Conservation (phyloP, 257 asterid species). For the Rauvolfia tetraphylla region DNA sequence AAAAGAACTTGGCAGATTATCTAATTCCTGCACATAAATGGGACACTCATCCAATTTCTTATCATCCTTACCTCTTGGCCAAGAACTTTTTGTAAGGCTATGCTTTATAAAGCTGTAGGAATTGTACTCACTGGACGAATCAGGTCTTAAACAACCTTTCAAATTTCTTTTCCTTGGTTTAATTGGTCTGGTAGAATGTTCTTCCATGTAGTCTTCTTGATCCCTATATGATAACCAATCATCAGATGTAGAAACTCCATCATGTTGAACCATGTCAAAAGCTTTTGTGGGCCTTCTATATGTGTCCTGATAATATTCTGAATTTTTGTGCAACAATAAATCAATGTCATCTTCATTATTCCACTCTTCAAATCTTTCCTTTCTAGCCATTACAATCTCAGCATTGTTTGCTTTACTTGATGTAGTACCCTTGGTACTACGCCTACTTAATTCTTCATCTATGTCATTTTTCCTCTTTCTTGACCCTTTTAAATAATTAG, state of each 20-base stretch:
- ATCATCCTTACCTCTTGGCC: slow-evolving; percentile 26
- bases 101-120: slow-evolving; percentile 10
- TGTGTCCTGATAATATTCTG: slow-evolving; percentile 10
- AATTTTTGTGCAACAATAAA: slow-evolving; percentile 13
- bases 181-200: slow-evolving; percentile 16
- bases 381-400: slow-evolving; percentile 16
- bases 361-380: slow-evolving; percentile 20
- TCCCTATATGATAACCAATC: slow-evolving; percentile 12
- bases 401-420: slow-evolving; percentile 12
- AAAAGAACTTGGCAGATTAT: slow-evolving; percentile 15
- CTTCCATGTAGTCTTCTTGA: slow-evolving; percentile 12
- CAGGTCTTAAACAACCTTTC: slow-evolving; percentile 10
- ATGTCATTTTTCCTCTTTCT: slow-evolving; percentile 21
- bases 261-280: slow-evolving; percentile 4
- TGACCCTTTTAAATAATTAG: slow-evolving; percentile 8
- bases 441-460: slow-evolving; percentile 22
- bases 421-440: slow-evolving; percentile 8
- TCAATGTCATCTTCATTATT: slow-evolving; percentile 12
- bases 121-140: slow-evolving; percentile 4
- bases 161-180: slow-evolving; percentile 16
- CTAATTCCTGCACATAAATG: slow-evolving; percentile 13
- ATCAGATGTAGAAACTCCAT: slow-evolving; percentile 21
- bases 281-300: slow-evolving; percentile 5
- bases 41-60: slow-evolving; percentile 15
- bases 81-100: slow-evolving; percentile 21